Evolutionary conservation across 2,329 filamentous ascomycete genomes (phyloP).

Genomic region (Hypoxylon sp.): DNA sequence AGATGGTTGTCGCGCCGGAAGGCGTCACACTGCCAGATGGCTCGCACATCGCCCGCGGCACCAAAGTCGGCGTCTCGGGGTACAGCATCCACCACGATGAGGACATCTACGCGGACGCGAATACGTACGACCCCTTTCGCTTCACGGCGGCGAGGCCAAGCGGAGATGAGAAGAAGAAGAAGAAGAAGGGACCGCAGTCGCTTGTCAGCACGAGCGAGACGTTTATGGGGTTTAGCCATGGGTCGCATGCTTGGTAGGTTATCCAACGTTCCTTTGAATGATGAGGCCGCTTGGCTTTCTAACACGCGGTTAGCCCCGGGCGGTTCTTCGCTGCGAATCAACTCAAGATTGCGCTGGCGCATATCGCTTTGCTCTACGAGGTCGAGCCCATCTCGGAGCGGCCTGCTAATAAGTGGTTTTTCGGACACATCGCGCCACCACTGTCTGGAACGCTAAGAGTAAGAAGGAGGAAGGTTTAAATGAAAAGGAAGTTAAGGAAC

Average conservation of each 20-base stretch:
- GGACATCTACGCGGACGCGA: constrained; percentile 46
- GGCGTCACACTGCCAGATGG: constrained; percentile 49
- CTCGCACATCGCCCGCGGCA: constrained; percentile 46
- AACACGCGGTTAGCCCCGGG: constrained; percentile 46
- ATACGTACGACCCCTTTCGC: constrained; percentile 51
- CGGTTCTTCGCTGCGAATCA: constrained; percentile 52
- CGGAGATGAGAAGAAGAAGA: constrained; percentile 15
- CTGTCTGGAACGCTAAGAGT: constrained; percentile 39
- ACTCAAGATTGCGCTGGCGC: constrained; percentile 49
- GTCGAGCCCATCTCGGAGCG: constrained; percentile 45
- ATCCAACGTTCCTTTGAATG: too few species aligned
- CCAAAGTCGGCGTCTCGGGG: constrained; percentile 48
- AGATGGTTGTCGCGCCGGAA: constrained; percentile 47
- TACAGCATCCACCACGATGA: constrained; percentile 48
- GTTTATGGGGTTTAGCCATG: constrained; percentile 51
- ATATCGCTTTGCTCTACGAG: constrained; percentile 49
- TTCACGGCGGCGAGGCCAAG: constrained; percentile 40
- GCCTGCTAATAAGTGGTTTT: constrained; percentile 43
- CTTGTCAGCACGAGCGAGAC: constrained; percentile 46
- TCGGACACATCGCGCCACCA: constrained; percentile 45
- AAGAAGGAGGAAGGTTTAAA: constrained; percentile 17
- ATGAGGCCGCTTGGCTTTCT: too few species aligned
- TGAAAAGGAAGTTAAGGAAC: too few species aligned
- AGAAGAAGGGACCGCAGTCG: constrained; percentile 28
- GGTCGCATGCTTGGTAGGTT: constrained; percentile 49